phyloP scores from a whole-genome alignment of 192 early-diverging fungal genomes.

The Cetraspora pellucida region DNA sequence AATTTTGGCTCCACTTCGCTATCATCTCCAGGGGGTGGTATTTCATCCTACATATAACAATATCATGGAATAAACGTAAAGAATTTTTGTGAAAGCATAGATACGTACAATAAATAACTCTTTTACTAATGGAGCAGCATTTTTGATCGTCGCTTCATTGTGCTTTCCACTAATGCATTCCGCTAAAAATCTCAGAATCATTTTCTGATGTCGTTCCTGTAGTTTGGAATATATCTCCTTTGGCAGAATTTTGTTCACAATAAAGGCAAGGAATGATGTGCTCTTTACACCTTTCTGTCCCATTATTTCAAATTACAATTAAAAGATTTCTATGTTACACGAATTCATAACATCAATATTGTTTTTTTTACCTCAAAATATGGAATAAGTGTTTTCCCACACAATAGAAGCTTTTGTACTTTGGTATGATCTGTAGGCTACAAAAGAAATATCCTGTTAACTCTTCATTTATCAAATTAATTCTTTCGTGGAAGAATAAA shows the following conservation, averaged over 20 bases:
- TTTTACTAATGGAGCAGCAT: slow-evolving; percentile 21
- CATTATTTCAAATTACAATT: background rate
- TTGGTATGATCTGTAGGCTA: slow-evolving; percentile 25
- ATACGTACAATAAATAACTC: slow-evolving; percentile 25
- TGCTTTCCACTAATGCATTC: slow-evolving; percentile 8
- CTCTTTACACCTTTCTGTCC: slow-evolving; percentile 30
- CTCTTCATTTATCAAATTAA: background rate
- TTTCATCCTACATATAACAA: slow-evolving; percentile 12
- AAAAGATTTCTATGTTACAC: background rate
- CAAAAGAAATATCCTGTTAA: background rate
- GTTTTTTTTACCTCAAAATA: slow-evolving; percentile 26
- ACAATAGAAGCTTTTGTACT: slow-evolving; percentile 29
- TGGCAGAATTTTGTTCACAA: slow-evolving; percentile 22
- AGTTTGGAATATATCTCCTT: slow-evolving; percentile 19
- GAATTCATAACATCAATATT: background rate
- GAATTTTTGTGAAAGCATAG: background rate
- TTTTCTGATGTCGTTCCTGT: slow-evolving; percentile 22
- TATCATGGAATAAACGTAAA: background rate
- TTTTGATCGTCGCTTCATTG: slow-evolving; percentile 4
- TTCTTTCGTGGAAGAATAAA: background rate
- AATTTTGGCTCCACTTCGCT: slow-evolving; percentile 14
- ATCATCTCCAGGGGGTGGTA: slow-evolving; percentile 2
- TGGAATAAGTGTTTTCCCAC: slow-evolving; percentile 29
- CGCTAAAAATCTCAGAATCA: background rate
- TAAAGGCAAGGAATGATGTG: slow-evolving; percentile 27